Evolutionary conservation across 2,329 filamentous ascomycete species (phyloP).

Genomic region (Fusarium haematococcum): DNA sequence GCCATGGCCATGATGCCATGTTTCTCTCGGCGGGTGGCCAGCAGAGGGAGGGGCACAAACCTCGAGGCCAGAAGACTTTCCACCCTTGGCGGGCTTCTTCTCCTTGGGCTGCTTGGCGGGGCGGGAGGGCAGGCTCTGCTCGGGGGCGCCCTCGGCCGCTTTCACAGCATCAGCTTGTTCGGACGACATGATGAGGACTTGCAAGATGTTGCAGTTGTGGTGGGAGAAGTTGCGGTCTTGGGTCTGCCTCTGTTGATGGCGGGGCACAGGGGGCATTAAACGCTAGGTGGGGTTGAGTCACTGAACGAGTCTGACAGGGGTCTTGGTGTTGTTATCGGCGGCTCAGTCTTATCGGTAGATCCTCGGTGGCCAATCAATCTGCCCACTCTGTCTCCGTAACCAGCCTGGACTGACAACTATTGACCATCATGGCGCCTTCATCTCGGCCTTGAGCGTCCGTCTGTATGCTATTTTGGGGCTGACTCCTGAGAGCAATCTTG

Average conservation of each 20-base stretch:
- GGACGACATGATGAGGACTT: constrained; percentile 51
- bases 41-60: constrained; percentile 42
- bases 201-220: constrained; percentile 35
- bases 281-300: constrained; percentile 54
- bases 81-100: constrained; percentile 59
- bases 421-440: not conserved
- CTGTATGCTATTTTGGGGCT: not conserved
- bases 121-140: constrained; percentile 50
- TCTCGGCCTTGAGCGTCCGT: not conserved
- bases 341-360: constrained; percentile 6
- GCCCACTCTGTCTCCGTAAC: not conserved
- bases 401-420: constrained; percentile 6
- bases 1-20: constrained; percentile 1
- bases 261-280: constrained; percentile 49
- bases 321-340: not conserved
- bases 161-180: constrained; percentile 52
- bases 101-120: constrained; percentile 54
- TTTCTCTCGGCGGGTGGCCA: not conserved
- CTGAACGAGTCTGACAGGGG: constrained; percentile 15
- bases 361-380: constrained; percentile 3
- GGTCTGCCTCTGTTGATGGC: constrained; percentile 32
- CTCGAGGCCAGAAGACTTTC: constrained; percentile 71
- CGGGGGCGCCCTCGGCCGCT: constrained; percentile 49
- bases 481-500: not conserved
- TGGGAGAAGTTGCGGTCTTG: constrained; percentile 44